phyloP scores from a whole-genome alignment of 78 protist species.

The Monosiga brevicollis region DNA sequence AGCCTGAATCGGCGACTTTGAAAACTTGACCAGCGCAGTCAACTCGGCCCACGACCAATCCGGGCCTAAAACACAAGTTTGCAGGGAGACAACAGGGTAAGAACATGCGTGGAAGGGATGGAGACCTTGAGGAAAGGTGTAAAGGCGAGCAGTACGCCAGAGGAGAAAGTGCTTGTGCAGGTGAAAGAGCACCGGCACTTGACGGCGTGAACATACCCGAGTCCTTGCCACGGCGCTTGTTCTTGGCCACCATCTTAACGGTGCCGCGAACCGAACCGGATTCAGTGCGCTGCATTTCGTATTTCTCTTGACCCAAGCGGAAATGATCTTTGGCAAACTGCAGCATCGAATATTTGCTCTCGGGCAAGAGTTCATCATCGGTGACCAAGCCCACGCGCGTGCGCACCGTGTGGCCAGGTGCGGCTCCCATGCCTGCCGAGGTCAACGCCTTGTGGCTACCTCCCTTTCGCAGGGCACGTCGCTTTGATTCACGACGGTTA shows the following conservation, averaged over 20 bases:
- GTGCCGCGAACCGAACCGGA: slow-evolving; percentile 1
- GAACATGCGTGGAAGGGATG: too few species aligned
- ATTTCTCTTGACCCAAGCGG: neutral
- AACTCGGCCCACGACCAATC: neutral
- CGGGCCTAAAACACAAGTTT: too few species aligned
- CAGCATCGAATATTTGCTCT: neutral
- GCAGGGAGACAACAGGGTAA: too few species aligned
- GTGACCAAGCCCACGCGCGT: neutral
- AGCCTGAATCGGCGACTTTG: neutral
- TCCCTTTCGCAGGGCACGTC: neutral
- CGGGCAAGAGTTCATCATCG: neutral
- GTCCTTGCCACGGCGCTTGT: neutral
- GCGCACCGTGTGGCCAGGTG: neutral
- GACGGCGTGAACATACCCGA: neutral
- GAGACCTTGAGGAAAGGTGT: too few species aligned
- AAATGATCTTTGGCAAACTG: neutral
- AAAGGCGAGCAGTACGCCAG: too few species aligned
- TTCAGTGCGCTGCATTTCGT: slow-evolving; percentile 4
- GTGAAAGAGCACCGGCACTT: too few species aligned
- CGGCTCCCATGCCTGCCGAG: neutral
- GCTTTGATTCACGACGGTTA: neutral
- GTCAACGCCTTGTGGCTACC: neutral
- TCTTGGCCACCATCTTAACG: neutral
- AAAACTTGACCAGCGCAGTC: neutral
- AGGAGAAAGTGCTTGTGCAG: too few species aligned